Evolutionary conservation across 345 rosid genomes (phyloP), one percentile per base, ranked within the genome.

Genomic region (Salix suchowensis): DNA sequence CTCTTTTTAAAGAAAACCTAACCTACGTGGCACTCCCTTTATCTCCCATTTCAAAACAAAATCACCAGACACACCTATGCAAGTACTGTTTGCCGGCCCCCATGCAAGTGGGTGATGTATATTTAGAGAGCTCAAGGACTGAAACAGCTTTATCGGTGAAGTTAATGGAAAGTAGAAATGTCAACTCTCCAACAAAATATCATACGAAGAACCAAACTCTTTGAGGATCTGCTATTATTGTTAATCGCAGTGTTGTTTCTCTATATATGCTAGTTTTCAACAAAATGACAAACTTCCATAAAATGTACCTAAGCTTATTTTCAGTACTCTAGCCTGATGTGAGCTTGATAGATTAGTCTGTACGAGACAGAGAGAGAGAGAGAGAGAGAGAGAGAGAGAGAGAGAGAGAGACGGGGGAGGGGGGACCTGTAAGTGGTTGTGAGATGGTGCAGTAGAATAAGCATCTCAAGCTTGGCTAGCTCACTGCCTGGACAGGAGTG

Each of bases 401-500:
- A 48, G 62, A 39, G 62, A 65, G 36, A 32, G 34, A 32, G 34
- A 32, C 4, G 4, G 36, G 5, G 4, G 37, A 2, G 40, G 37
- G 39, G 34, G 24, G 50, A 94, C 98, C 97, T 93, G 87, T 88
- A 89, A 65, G 86, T 81, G 71, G 87, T 81, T 65, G 94, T 88
- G 84, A 95, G 94, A 68, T 95, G 97, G 85, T 95, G 98, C 4
- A 95, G 92, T 64, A 95, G 88, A 77, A 95, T 83, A 34, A 90
- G 88, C 87, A 91, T 93, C 84, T 95, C 98, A 74, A 95, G 96
- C 87, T 91, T 95, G 58, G 97, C 97, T 83, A 95, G 84, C 83
- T 95, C 97, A 83, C 90, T 95, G 69, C 97, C 97, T n/a, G 98
- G 98, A 83, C 98, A 95, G 6, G 96, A 93, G 82, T 95, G 98